Evolutionary conservation across 1,139 yeast species (phyloP).

Genomic region (Debaryomyces robertsiae): DNA sequence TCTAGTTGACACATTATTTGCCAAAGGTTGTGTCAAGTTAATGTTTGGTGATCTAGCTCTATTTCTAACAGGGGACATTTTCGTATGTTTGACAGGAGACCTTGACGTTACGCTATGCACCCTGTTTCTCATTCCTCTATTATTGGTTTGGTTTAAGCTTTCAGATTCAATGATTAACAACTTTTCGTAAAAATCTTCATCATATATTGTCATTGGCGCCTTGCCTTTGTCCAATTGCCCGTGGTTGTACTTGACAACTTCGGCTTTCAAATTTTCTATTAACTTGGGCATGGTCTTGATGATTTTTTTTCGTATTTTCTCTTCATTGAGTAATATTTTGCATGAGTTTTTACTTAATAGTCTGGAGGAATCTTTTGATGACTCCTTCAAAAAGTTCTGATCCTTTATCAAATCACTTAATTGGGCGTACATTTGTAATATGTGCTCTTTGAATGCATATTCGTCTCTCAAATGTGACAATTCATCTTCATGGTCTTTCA

Average conservation of each 20-base stretch:
- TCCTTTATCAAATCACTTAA: constrained; percentile 61
- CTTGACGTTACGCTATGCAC: constrained; percentile 2
- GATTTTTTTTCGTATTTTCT: constrained; percentile 68
- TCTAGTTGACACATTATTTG: neutral
- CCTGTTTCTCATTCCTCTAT: constrained; percentile 9
- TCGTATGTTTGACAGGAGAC: constrained; percentile 10
- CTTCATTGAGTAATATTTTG: constrained; percentile 77
- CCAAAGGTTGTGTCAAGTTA: neutral
- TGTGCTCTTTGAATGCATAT: constrained; percentile 53
- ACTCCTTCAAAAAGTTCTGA: constrained; percentile 61
- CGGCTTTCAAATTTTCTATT: constrained; percentile 51
- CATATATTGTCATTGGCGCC: constrained; percentile 46
- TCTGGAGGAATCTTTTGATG: constrained; percentile 80
- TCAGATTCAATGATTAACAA: constrained; percentile 47
- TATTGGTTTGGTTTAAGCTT: constrained; percentile 18
- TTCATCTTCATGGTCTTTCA: constrained; percentile 64
- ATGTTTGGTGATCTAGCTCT: constrained; percentile 7
- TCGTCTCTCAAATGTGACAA: constrained; percentile 53
- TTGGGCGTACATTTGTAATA: constrained; percentile 56
- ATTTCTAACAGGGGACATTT: constrained; percentile 8
- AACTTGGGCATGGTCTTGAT: constrained; percentile 68
- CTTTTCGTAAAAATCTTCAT: constrained; percentile 49
- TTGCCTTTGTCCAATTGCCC: constrained; percentile 29
- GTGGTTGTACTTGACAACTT: constrained; percentile 51
- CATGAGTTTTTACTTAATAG: constrained; percentile 77